Evolutionary conservation across 768 basidiomycete genomes (phyloP), one percentile per base, ranked within the genome.

Genomic region (Piloderma croceum): DNA sequence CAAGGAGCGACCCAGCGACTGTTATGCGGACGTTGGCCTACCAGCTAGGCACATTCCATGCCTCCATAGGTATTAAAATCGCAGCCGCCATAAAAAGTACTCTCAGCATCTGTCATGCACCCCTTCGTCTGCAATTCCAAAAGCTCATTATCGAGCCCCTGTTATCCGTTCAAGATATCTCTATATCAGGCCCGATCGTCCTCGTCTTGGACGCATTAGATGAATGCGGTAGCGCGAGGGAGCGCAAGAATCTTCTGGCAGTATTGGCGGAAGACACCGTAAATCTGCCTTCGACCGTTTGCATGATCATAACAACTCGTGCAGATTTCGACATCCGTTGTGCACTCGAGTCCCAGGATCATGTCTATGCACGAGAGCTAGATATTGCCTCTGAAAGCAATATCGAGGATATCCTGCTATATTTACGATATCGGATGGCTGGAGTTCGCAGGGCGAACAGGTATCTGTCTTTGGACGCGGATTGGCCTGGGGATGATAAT

Each of bases 11-110:
- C 18, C 54, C 64, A 6, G 34, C 51, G 1, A 6, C 46, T 15
- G 54, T 65, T 38, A 51, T 65, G 24, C 54, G 62, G 24, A 67
- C 64, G 21, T 42, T 63, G 24, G 64, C 64, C 0, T 57, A 57
- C 36, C 64, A 64, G 11, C 58, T 67, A 5, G 59, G 48, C 1
- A 50, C 51, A 15, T 66, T 62, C 29, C 59, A 64, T 23, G 38
- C 38, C 21, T 61, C 59, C 10, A 52, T 63, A 10, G 53, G 53
- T 13, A 46, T 22, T 1, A 51, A 45, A 7, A 61, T 65, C 9
- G 46, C 56, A 3, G 39, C 15, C 31, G 57, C 45, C 27, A 42
- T 65, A 2, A 47, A 56, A 27, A 44, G 53, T 12, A 34, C 50
- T 5, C 54, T 63, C 27, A 29, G 15, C 27, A 9, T 9, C 15